Conservation (phyloP, 2,329 filamentous ascomycete species). For the Hypoxylon sp. region DNA sequence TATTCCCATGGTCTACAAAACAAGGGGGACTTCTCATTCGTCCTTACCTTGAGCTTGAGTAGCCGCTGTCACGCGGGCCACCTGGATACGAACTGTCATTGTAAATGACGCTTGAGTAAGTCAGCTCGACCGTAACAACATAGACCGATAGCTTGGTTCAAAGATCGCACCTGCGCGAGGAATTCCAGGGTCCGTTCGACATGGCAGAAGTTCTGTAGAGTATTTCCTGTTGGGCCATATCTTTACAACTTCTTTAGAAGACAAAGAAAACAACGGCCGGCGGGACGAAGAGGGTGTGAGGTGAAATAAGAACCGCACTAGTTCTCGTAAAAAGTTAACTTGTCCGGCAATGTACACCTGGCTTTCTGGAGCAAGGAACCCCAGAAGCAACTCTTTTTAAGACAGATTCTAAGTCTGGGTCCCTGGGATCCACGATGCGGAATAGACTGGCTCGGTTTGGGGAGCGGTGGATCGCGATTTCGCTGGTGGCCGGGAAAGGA, state of each 20-base stretch:
- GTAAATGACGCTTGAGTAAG: constrained; percentile 50
- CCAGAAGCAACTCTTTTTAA: constrained; percentile 38
- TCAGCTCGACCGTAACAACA: constrained; percentile 47
- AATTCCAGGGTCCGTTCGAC: constrained; percentile 64
- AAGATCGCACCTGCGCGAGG: constrained; percentile 66
- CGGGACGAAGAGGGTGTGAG: constrained; percentile 37
- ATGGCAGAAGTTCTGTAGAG: constrained; percentile 62
- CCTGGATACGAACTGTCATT: constrained; percentile 49
- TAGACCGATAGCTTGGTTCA: constrained; percentile 41
- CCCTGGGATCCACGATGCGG: constrained; percentile 42
- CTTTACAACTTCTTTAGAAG: constrained; percentile 36
- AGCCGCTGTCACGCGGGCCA: constrained; percentile 47
- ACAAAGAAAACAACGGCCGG: constrained; percentile 38
- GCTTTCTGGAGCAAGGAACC: constrained; percentile 30
- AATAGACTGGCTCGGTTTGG: constrained; percentile 41
- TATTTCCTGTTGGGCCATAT: constrained; percentile 57
- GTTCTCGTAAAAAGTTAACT: constrained; percentile 35
- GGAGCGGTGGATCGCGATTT: constrained; percentile 42
- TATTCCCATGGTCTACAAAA: constrained; percentile 49
- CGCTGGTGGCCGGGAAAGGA: constrained; percentile 39
- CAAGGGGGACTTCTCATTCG: constrained; percentile 39
- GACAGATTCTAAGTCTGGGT: constrained; percentile 40
- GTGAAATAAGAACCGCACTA: constrained; percentile 43
- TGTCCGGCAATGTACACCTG: constrained; percentile 39
- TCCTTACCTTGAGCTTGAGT: constrained; percentile 54